Conservation (phyloP, 2,329 filamentous ascomycete genomes). For the Fusarium clavum region DNA sequence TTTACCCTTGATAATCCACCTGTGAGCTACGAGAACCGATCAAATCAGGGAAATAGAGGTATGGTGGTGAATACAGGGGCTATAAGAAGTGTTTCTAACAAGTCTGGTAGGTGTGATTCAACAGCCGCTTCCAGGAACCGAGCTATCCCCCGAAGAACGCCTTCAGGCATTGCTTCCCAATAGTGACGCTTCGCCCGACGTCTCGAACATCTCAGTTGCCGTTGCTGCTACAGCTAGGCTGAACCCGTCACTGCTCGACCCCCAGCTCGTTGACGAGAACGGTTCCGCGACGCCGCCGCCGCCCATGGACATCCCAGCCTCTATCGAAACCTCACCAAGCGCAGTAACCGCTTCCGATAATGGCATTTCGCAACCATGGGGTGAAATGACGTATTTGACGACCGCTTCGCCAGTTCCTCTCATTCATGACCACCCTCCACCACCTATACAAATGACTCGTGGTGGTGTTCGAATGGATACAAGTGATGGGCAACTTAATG, state of each 20-base stretch:
- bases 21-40: conserved; percentile 58
- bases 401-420: conserved; percentile 51
- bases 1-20: conserved; percentile 69
- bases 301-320: conserved; percentile 37
- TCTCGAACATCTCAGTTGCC: conserved; percentile 65
- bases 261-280: conserved; percentile 56
- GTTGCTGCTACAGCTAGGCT: conserved; percentile 68
- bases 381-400: conserved; percentile 64
- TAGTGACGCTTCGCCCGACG: conserved; percentile 55
- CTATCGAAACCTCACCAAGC: conserved; percentile 40
- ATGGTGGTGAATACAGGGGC: neutral
- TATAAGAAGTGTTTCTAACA: conserved; percentile 19
- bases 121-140: conserved; percentile 46
- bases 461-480: conserved; percentile 68
- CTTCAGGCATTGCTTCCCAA: conserved; percentile 60
- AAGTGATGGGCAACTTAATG: conserved; percentile 56
- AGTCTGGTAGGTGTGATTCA: conserved; percentile 33
- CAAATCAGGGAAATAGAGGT: conserved; percentile 46
- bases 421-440: conserved; percentile 47
- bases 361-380: conserved; percentile 60
- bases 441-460: conserved; percentile 51
- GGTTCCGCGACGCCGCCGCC: conserved; percentile 49
- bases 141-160: conserved; percentile 62
- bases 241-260: conserved; percentile 66
- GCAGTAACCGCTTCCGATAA: conserved; percentile 42